Conservation (phyloP, 495 filamentous ascomycete genomes). For the Penicillium robsamsonii region DNA sequence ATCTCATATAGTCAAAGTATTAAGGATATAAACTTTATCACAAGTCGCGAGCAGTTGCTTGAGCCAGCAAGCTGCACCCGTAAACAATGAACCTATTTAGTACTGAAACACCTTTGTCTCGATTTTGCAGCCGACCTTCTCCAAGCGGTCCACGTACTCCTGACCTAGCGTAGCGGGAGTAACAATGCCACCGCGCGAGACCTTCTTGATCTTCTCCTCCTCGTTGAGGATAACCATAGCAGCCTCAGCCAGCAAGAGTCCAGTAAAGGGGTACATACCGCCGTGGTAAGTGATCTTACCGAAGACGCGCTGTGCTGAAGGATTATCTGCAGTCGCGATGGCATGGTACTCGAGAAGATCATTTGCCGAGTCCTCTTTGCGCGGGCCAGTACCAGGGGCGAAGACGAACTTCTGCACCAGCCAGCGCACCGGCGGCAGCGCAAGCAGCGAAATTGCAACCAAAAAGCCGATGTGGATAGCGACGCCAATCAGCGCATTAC, state of each 20-base stretch:
- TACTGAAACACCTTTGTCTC: constrained; percentile 47
- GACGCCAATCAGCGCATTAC: constrained; percentile 57
- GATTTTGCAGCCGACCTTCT: constrained; percentile 60
- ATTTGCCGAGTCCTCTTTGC: constrained; percentile 51
- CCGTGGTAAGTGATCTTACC: constrained; percentile 60
- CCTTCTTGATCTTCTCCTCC: constrained; percentile 53
- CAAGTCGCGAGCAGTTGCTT: not conserved
- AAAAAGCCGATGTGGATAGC: constrained; percentile 56
- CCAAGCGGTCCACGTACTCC: constrained; percentile 67
- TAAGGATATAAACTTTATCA: not conserved
- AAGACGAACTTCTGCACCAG: constrained; percentile 53
- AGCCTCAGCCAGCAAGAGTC: constrained; percentile 62
- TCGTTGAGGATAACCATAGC: constrained; percentile 69
- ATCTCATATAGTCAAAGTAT: constrained; percentile 4
- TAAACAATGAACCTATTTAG: constrained; percentile 13
- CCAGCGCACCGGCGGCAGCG: constrained; percentile 54
- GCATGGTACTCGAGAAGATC: constrained; percentile 65
- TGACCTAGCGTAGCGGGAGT: constrained; percentile 85
- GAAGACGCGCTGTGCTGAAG: constrained; percentile 50
- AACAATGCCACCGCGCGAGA: constrained; percentile 67
- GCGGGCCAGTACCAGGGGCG: constrained; percentile 67
- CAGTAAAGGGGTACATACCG: constrained; percentile 69
- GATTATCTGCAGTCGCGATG: constrained; percentile 55
- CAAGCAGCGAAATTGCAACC: constrained; percentile 50
- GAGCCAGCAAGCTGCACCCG: not conserved